A percentile compares a stretch with the other conserved stretches of the same genome.
Evolutionary conservation across 225 moss, liverwort and hornwort species (phyloP).

Genomic region (Marchantia paleacea): DNA sequence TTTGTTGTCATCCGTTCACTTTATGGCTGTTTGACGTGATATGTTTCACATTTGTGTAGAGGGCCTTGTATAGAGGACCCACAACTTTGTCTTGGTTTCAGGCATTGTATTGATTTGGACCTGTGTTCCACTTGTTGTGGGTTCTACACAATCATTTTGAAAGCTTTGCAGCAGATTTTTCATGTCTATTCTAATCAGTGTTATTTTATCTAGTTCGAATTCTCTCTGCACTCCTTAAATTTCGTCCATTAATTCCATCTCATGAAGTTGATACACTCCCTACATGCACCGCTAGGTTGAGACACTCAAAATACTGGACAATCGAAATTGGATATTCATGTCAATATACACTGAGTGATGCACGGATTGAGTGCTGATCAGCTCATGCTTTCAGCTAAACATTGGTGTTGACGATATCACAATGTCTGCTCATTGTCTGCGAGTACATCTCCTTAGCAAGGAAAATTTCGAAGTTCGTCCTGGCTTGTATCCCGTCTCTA

Average conservation of each 20-base stretch:
- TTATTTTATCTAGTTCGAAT: neutral
- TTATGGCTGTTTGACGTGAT: neutral
- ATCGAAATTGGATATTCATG: neutral
- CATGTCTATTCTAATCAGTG: neutral
- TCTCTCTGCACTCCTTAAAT: neutral
- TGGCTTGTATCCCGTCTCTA: too few species aligned
- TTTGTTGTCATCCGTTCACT: neutral
- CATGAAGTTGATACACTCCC: too few species aligned
- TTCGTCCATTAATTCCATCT: neutral
- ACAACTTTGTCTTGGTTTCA: neutral
- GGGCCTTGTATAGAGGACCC: slow-evolving; percentile 8
- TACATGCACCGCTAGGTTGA: neutral
- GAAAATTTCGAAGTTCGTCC: too few species aligned
- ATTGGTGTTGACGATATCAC: neutral
- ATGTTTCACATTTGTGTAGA: slow-evolving; percentile 9
- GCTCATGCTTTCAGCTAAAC: neutral
- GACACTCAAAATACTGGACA: neutral
- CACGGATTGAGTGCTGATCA: neutral
- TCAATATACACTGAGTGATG: neutral
- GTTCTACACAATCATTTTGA: neutral
- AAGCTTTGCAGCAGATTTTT: neutral
- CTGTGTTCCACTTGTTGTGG: neutral
- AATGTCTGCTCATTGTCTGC: too few species aligned
- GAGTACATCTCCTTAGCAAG: too few species aligned
- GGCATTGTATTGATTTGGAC: neutral